phyloP scores from a whole-genome alignment of 2,329 filamentous ascomycete genomes.

The Microdochium nivale region DNA sequence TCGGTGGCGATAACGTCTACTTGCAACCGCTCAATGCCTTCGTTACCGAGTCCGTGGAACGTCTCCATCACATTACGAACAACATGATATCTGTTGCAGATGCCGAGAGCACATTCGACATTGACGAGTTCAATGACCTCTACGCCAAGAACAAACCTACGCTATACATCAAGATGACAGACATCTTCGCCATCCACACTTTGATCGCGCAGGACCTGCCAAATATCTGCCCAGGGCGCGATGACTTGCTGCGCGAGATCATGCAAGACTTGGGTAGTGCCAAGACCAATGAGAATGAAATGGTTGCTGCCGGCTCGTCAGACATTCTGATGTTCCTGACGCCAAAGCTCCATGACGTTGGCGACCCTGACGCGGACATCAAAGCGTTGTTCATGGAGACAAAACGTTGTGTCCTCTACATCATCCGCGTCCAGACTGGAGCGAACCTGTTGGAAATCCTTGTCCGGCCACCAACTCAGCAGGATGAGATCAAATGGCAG shows the following conservation, averaged over 20 bases:
- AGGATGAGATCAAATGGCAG: slow-evolving; percentile 88
- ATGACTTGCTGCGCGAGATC: slow-evolving; percentile 85
- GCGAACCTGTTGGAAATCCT: slow-evolving; percentile 91
- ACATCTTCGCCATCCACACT: slow-evolving; percentile 93
- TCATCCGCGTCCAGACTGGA: slow-evolving; percentile 92
- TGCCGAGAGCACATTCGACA: slow-evolving; percentile 88
- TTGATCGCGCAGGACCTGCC: slow-evolving; percentile 73
- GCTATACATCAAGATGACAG: slow-evolving; percentile 97
- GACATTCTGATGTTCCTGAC: slow-evolving; percentile 89
- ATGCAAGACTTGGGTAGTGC: slow-evolving; percentile 90
- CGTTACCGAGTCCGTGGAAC: slow-evolving; percentile 73
- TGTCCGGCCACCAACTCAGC: slow-evolving; percentile 75
- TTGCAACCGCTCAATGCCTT: slow-evolving; percentile 92
- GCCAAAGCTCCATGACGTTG: slow-evolving; percentile 79
- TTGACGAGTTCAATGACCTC: slow-evolving; percentile 97
- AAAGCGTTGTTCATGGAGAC: slow-evolving; percentile 97
- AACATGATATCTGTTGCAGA: slow-evolving; percentile 76
- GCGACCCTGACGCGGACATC: slow-evolving; percentile 86
- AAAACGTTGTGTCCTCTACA: slow-evolving; percentile 93
- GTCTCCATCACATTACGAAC: slow-evolving; percentile 66
- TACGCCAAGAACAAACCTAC: slow-evolving; percentile 96
- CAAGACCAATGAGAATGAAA: slow-evolving; percentile 92
- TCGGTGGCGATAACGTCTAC: slow-evolving; percentile 92
- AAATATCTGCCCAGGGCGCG: slow-evolving; percentile 67
- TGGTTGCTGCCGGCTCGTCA: slow-evolving; percentile 75